Conservation (phyloP, 2,329 filamentous ascomycete genomes). For the Phyllosticta paracitricarpa region DNA sequence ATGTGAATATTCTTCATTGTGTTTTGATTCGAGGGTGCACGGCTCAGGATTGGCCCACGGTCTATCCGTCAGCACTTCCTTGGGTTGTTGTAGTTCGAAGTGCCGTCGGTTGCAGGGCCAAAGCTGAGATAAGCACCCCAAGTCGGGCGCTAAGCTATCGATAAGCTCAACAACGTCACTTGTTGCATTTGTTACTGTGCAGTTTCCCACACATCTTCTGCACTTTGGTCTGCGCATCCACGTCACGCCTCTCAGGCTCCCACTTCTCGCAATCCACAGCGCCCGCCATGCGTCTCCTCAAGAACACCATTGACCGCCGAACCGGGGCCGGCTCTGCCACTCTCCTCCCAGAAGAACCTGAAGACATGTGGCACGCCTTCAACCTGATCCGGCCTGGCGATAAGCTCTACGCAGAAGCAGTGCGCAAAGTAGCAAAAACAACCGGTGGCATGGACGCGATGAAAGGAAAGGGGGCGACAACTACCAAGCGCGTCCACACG, state of each 20-base stretch:
- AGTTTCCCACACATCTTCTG: not conserved
- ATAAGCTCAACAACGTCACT: not conserved
- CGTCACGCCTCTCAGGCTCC: not conserved
- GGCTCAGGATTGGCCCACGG: not conserved
- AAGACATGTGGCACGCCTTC: conserved; percentile 73
- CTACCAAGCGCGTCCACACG: conserved; percentile 54
- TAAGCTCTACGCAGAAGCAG: conserved; percentile 53
- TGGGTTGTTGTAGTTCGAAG: not conserved
- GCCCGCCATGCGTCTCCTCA: conserved; percentile 52
- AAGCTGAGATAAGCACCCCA: not conserved
- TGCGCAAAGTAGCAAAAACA: conserved; percentile 50
- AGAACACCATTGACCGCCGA: conserved; percentile 52
- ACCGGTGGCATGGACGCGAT: conserved; percentile 28
- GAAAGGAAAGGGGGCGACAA: conserved; percentile 50
- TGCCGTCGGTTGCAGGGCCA: not conserved
- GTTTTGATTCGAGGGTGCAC: not conserved
- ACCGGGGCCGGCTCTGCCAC: conserved; percentile 57
- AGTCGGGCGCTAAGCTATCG: not conserved
- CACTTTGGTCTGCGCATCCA: not conserved
- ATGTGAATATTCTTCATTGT: not conserved
- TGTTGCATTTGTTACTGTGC: not conserved
- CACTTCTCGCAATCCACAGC: not conserved
- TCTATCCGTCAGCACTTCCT: not conserved
- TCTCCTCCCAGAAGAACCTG: conserved; percentile 60
- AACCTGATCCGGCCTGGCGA: conserved; percentile 61